Base-by-base conservation (phyloP, 768 basidiomycete species). In the Flagelloscypha sp. region DNA sequence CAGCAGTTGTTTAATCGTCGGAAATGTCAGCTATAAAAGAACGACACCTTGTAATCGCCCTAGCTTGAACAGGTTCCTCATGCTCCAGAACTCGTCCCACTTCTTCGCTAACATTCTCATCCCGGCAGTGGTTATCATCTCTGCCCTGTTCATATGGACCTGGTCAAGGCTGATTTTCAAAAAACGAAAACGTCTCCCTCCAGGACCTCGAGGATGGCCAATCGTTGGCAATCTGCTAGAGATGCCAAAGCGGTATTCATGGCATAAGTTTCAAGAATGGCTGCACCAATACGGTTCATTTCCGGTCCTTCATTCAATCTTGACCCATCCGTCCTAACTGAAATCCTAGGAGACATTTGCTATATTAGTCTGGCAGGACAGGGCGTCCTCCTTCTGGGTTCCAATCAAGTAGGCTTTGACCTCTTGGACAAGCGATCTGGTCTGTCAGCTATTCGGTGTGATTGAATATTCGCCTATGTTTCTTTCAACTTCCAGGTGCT, bases 401-500 rank as follows among this genome's bases (percentile, higher is more conserved):
- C 40, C 1, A 40, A 22, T 25, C 41, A 48, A 13, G 25, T 44
- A 13, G 61, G 59, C 7, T 35, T 58, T 21, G 63, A 66, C 27
- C 43, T 65, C 43, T 51, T 65, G 31, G 64, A 65, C 20, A 58
- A 59, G 38, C 56, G 59, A 6, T 37, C 47, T 5, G 29, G n/a
- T n/a, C n/a, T n/a, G n/a, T n/a, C n/a, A n/a, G n/a, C n/a, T n/a
- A n/a, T n/a, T n/a, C n/a, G n/a, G n/a, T n/a, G n/a, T n/a, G n/a
- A n/a, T n/a, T n/a, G n/a, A n/a, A n/a, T n/a, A n/a, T n/a, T n/a
- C n/a, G n/a, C n/a, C n/a, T n/a, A n/a, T n/a, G n/a, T n/a, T n/a
- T n/a, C n/a, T n/a, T n/a, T n/a, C n/a, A n/a, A n/a, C n/a, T n/a
- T n/a, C n/a, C n/a, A n/a, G n/a, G n/a, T 6, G 53, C 44, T 15